These are phyloP conservation scores for Gnetum montanum DNA, from an alignment of 75 land plant genomes.

Conservation along the genomic window DNA sequence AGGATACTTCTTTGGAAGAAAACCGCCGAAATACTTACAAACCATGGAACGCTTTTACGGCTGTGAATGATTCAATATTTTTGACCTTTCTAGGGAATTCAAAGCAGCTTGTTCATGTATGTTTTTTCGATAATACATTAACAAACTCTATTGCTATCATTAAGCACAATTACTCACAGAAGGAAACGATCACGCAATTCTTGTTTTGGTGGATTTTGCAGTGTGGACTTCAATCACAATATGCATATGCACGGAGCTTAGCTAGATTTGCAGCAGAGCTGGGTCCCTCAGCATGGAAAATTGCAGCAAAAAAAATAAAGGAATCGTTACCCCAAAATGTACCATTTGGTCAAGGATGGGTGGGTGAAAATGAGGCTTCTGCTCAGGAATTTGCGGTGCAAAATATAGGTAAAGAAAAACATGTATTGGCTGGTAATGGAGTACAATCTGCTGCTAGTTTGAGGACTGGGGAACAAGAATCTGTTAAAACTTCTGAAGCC, in stretches of 20 bases:
- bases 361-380: conserved; percentile 62
- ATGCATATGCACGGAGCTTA: conserved; percentile 86
- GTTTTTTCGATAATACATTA: conserved; percentile 9
- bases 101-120: conserved; percentile 41
- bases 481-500: no score
- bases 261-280: conserved; percentile 72
- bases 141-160: no score
- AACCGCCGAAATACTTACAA: conserved; percentile 70
- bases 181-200: not conserved
- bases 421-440: not conserved
- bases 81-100: conserved; percentile 30
- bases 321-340: conserved; percentile 46
- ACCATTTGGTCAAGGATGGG: conserved; percentile 95
- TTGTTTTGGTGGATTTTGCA: conserved; percentile 12
- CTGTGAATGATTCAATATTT: conserved; percentile 31
- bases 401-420: not conserved
- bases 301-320: conserved; percentile 63
- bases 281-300: conserved; percentile 71
- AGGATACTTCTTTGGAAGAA: conserved; percentile 45
- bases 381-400: not conserved
- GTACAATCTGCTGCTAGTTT: no score
- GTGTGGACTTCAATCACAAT: conserved; percentile 53
- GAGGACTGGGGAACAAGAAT: no score
- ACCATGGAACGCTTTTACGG: conserved; percentile 18
- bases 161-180: not conserved